These are phyloP conservation scores for Hemileccinum impolitum DNA, from an alignment of 768 basidiomycete genomes.

Conservation along the genomic window DNA sequence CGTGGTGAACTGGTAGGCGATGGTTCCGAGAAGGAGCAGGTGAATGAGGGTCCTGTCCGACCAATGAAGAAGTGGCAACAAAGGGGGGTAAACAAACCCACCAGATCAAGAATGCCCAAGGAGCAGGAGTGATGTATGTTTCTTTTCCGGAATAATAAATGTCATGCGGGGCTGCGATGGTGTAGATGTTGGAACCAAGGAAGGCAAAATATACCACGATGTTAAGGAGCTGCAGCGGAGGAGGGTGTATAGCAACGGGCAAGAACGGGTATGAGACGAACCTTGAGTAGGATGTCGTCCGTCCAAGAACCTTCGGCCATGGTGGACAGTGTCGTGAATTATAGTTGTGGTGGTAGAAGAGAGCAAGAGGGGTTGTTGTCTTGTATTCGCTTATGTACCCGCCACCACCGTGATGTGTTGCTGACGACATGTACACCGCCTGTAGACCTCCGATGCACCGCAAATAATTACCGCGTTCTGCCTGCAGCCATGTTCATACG, in stretches of 20 bases:
- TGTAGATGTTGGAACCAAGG: constrained; percentile 89
- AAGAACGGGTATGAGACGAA: constrained; percentile 19
- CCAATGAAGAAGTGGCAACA: constrained; percentile 10
- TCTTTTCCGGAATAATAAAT: constrained; percentile 73
- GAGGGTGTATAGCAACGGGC: background rate
- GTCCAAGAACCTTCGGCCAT: constrained; percentile 64
- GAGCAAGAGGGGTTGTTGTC: constrained; percentile 17
- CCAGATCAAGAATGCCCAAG: constrained; percentile 93
- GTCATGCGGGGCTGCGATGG: constrained; percentile 69
- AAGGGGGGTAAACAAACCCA: constrained; percentile 27
- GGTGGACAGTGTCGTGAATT: constrained; percentile 15
- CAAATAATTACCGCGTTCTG: too few species aligned
- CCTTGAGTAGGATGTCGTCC: constrained; percentile 83
- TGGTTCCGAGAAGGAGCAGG: constrained; percentile 82
- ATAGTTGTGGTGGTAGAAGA: constrained; percentile 1
- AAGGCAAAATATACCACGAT: constrained; percentile 80
- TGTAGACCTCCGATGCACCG: too few species aligned
- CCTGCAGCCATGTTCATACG: background rate
- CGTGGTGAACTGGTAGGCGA: constrained; percentile 87
- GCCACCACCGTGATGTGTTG: too few species aligned
- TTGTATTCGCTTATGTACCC: constrained; percentile 25
- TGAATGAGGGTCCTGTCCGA: constrained; percentile 77
- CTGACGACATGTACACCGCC: too few species aligned
- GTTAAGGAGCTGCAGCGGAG: constrained; percentile 68
- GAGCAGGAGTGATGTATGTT: constrained; percentile 93